Conservation (phyloP, 2,329 filamentous ascomycete species). For the Penicillium sp. region DNA sequence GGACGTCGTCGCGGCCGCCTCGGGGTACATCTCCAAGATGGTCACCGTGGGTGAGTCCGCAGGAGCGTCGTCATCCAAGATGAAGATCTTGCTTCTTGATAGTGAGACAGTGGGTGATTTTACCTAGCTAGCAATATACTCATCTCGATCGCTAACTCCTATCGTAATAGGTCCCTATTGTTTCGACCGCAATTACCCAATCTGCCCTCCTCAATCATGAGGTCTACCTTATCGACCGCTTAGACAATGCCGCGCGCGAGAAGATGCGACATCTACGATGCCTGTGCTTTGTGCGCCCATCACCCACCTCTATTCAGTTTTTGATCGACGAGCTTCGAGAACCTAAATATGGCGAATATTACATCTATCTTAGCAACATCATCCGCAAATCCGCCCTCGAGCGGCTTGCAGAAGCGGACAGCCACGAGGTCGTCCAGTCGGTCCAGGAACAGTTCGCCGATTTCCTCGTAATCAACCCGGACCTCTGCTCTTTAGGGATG, state of each 20-base stretch:
- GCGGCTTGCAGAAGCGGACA: slow-evolving; percentile 90
- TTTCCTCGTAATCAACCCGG: slow-evolving; percentile 91
- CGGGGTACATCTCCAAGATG: slow-evolving; percentile 96
- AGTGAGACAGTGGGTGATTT: slow-evolving; percentile 74
- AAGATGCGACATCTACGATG: slow-evolving; percentile 98
- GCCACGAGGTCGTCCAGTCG: slow-evolving; percentile 91
- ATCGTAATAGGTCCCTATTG: slow-evolving; percentile 67
- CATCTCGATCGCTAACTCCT: slow-evolving; percentile 26
- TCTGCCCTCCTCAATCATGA: slow-evolving; percentile 93
- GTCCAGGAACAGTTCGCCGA: slow-evolving; percentile 97
- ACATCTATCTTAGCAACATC: slow-evolving; percentile 96
- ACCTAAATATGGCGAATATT: slow-evolving; percentile 96
- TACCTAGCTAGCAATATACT: slow-evolving; percentile 21
- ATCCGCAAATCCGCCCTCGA: slow-evolving; percentile 95
- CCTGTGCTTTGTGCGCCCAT: slow-evolving; percentile 88
- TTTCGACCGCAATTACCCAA: slow-evolving; percentile 94
- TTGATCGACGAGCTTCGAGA: slow-evolving; percentile 94
- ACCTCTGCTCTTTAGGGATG: slow-evolving; percentile 80
- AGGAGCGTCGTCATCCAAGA: slow-evolving; percentile 71
- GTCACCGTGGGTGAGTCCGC: slow-evolving; percentile 75
- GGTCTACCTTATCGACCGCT: slow-evolving; percentile 93
- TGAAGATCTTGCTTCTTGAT: slow-evolving; percentile 96
- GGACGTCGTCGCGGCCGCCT: slow-evolving; percentile 91
- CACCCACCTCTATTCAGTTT: slow-evolving; percentile 85
- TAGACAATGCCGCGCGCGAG: slow-evolving; percentile 86